A percentile compares a stretch with the other conserved stretches of the same genome.
phyloP scores from a whole-genome alignment of 2,329 filamentous ascomycete species.

The Cadophora sp. region DNA sequence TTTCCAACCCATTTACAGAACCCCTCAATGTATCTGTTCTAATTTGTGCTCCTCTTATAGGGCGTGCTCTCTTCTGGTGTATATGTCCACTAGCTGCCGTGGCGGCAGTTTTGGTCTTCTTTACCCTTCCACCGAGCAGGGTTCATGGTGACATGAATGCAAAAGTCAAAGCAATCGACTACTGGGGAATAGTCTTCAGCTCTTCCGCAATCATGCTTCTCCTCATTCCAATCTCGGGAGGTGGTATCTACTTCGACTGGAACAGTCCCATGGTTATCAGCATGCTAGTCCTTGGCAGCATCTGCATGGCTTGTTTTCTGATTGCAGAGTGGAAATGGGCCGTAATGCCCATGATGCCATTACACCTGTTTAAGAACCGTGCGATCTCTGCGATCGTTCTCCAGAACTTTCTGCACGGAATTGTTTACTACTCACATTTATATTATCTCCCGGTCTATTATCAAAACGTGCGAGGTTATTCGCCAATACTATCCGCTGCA shows the following conservation, averaged over 20 bases:
- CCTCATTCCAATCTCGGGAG: conserved; percentile 68
- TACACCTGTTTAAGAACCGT: too few relatives aligned
- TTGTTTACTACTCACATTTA: too few relatives aligned
- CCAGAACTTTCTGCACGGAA: too few relatives aligned
- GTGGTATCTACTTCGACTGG: conserved; percentile 63
- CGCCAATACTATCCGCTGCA: too few relatives aligned
- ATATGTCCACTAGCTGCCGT: conserved; percentile 58
- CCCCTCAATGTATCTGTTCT: background rate
- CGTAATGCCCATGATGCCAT: too few relatives aligned
- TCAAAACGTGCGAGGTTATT: too few relatives aligned
- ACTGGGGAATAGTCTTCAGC: conserved; percentile 60
- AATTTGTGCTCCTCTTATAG: conserved; percentile 30
- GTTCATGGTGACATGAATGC: conserved; percentile 55
- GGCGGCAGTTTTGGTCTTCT: conserved; percentile 53
- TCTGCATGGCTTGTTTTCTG: too few relatives aligned
- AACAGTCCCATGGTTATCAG: background rate
- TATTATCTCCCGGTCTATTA: too few relatives aligned
- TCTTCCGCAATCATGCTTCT: conserved; percentile 64
- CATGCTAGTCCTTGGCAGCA: too few relatives aligned
- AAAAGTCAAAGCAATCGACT: conserved; percentile 64
- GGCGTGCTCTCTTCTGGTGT: conserved; percentile 56
- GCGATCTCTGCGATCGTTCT: too few relatives aligned
- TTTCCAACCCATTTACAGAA: too few relatives aligned
- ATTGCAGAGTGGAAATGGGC: too few relatives aligned
- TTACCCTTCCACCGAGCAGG: conserved; percentile 59